Evolutionary conservation across 805 yeast genomes (phyloP).

Genomic region (Myxozyma lipomycoides): DNA sequence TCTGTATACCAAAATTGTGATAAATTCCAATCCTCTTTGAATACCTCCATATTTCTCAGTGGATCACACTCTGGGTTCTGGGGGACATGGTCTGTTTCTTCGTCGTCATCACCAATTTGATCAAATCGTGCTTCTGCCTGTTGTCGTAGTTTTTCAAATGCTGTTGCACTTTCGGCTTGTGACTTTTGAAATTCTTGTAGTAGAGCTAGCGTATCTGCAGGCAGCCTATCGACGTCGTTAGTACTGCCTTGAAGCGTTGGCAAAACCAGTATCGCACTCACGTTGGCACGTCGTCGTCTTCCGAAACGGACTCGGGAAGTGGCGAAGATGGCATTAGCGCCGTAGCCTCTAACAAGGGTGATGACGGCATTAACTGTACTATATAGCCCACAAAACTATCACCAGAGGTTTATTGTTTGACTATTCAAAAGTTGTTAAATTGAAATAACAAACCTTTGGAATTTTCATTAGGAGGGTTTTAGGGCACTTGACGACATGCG

Average conservation of each 20-base stretch:
- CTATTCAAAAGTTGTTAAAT: no score
- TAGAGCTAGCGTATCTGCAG: constrained; percentile 52
- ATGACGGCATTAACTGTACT: no score
- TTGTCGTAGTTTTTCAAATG: constrained; percentile 52
- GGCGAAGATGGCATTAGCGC: no score
- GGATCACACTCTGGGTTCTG: constrained; percentile 77
- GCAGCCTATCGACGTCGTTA: constrained; percentile 35
- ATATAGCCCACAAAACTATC: no score
- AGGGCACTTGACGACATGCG: no score
- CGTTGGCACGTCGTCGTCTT: constrained; percentile 16
- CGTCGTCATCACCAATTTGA: constrained; percentile 81
- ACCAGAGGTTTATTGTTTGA: no score
- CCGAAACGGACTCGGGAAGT: no score
- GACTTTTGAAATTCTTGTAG: constrained; percentile 62
- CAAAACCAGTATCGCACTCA: not conserved
- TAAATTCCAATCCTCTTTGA: constrained; percentile 90
- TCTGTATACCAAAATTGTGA: constrained; percentile 88
- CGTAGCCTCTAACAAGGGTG: no score
- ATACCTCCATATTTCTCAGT: constrained; percentile 52
- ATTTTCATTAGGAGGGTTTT: no score
- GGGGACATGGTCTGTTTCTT: constrained; percentile 86
- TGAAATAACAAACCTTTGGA: no score
- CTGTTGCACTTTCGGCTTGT: constrained; percentile 53
- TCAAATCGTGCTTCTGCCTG: constrained; percentile 52
- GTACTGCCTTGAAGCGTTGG: not conserved